Percentiles rank a stretch among this genome's conserved stretches.
These are phyloP conservation scores for Curvularia hawaiiensis DNA, from an alignment of 2,329 filamentous ascomycete species.

Conservation along the genomic window DNA sequence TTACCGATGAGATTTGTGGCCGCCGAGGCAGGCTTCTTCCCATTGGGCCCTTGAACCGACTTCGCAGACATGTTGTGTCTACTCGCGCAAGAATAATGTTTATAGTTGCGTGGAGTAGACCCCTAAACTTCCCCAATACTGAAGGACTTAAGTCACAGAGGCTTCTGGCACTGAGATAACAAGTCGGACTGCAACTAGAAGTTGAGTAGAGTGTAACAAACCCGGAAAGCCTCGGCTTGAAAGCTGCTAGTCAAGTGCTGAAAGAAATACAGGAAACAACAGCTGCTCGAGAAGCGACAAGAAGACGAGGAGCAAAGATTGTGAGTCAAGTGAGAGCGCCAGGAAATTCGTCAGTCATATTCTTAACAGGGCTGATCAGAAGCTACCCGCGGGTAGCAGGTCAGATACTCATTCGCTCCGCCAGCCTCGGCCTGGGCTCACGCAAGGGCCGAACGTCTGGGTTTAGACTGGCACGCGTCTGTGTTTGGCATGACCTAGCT, in stretches of 20 bases:
- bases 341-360: slow-evolving; percentile 34
- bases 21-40: slow-evolving; percentile 80
- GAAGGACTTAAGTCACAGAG: slow-evolving; percentile 2
- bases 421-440: slow-evolving; percentile 45
- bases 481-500: slow-evolving; percentile 10
- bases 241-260: slow-evolving; percentile 25
- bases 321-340: slow-evolving; percentile 14
- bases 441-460: slow-evolving; percentile 17
- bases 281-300: slow-evolving; percentile 3
- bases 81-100: slow-evolving; percentile 3
- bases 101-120: not conserved
- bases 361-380: slow-evolving; percentile 11
- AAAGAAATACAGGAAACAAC: slow-evolving; percentile 3
- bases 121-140: not conserved
- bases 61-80: slow-evolving; percentile 62
- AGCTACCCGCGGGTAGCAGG: slow-evolving; percentile 43
- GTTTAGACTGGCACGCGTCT: slow-evolving; percentile 27
- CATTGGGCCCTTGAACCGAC: slow-evolving; percentile 59
- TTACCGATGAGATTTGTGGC: slow-evolving; percentile 91
- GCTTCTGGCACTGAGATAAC: not conserved
- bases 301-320: slow-evolving; percentile 10
- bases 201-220: not conserved
- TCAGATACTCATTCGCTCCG: slow-evolving; percentile 30
- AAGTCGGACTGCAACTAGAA: not conserved
- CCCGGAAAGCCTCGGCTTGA: slow-evolving; percentile 3